phyloP scores from a whole-genome alignment of 176 grass and related monocot species.

The Elymus sibiricus region DNA sequence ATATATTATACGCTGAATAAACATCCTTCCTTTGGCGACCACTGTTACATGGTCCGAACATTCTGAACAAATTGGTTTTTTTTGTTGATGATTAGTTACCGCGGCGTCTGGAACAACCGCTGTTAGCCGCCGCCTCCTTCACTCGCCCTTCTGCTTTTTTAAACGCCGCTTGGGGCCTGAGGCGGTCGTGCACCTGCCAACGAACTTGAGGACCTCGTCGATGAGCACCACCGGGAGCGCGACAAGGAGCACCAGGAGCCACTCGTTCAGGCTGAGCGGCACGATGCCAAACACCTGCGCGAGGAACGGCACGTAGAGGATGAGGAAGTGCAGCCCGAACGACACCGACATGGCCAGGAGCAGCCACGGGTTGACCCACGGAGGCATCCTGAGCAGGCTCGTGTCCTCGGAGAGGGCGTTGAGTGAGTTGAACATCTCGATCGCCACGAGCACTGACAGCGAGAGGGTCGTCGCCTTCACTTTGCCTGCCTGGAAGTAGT shows the following conservation, averaged over 20 bases:
- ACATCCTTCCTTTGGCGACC: slow-evolving; percentile 14
- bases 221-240: slow-evolving; percentile 78
- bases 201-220: slow-evolving; percentile 88
- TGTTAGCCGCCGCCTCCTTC: slow-evolving; percentile 30
- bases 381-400: slow-evolving; percentile 89
- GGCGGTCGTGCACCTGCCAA: slow-evolving; percentile 48
- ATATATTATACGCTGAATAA: slow-evolving; percentile 14
- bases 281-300: slow-evolving; percentile 83
- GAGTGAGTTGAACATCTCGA: slow-evolving; percentile 98
- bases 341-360: slow-evolving; percentile 79
- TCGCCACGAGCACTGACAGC: slow-evolving; percentile 77
- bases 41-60: slow-evolving; percentile 34
- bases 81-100: slow-evolving; percentile 21
- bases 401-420: slow-evolving; percentile 91
- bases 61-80: slow-evolving; percentile 24
- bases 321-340: slow-evolving; percentile 90
- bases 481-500: slow-evolving; percentile 89
- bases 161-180: slow-evolving; percentile 35
- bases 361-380: slow-evolving; percentile 94
- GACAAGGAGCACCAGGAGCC: slow-evolving; percentile 79
- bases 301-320: slow-evolving; percentile 86
- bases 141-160: slow-evolving; percentile 75
- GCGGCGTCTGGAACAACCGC: not conserved
- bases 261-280: slow-evolving; percentile 84
- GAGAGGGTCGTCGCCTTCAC: slow-evolving; percentile 93